Base-by-base conservation (phyloP, 2,329 filamentous ascomycete genomes). In the Calonectria ilicicola region DNA sequence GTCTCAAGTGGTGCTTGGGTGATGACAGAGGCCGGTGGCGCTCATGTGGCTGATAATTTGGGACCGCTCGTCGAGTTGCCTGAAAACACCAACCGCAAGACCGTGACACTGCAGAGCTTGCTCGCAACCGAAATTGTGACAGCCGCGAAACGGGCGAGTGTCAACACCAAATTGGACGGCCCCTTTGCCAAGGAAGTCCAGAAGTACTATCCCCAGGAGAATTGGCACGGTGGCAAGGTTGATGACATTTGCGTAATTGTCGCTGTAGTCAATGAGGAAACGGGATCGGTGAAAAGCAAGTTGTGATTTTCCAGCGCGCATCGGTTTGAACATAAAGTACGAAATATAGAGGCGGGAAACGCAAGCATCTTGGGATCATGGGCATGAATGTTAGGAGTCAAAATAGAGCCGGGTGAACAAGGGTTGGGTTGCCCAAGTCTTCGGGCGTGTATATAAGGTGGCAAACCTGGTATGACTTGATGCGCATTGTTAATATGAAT, bases 141-240 rank as follows among this genome's bases (percentile, higher is more conserved):
- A 12, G 94, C 95, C 65, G 96, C 97, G 7, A 98, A 98, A 84
- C 87, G 90, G 9, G 95, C 96, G 8, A 97, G 96, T 81, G 84
- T 94, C 70, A 95, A 98, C 84, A 90, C 89, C 62, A 95, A 93
- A 80, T 87, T 94, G 65, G 94, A 98, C 82, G 95, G 96, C 0
- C 97, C 97, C 0, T 99, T 99, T 83, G 95, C 97, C 47, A 98
- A 95, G 84, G 95, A 98, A 83, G 95, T 98, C 23, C 95, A 97
- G 82, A 94, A 93, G 80, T 92, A 94, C 81, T 98, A 94, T 78
- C 96, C 97, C 0, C 88, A 93, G 44, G 96, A 98, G 83, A 91
- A 92, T 71, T 99, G 95, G 91, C 92, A 92, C 71, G 97, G 97
- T 70, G 97, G 97, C 65, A 99, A 99, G 84, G 91, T 97, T 23